A percentile compares a stretch with the other conserved stretches of the same genome.
Evolutionary conservation across 1,284 basidiomycete species (phyloP).

Genomic region (Trametes versicolor): DNA sequence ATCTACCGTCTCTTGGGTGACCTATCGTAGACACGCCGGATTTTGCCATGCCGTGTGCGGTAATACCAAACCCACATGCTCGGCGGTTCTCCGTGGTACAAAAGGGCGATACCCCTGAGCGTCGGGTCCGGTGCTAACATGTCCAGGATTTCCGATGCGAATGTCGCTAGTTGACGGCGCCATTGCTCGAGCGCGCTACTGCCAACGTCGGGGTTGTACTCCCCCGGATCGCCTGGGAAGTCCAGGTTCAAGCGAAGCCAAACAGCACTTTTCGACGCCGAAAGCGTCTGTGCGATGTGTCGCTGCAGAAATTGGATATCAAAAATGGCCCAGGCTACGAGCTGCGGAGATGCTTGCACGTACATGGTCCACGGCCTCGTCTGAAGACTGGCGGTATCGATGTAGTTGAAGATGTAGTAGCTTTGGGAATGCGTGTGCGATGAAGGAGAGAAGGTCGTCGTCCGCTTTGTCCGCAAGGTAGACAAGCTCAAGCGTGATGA

Average conservation of each 20-base stretch:
- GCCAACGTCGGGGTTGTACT: neutral
- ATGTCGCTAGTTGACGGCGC: neutral
- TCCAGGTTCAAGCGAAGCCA: slow-evolving; percentile 2
- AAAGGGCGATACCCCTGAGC: neutral
- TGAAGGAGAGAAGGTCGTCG: slow-evolving; percentile 1
- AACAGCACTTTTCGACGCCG: neutral
- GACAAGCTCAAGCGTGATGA: slow-evolving; percentile 27
- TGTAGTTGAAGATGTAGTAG: slow-evolving; percentile 12
- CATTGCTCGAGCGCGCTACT: neutral
- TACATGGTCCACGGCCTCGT: neutral
- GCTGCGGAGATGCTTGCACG: neutral
- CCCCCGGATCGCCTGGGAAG: neutral
- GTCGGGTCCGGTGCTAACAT: neutral
- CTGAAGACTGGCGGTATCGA: slow-evolving; percentile 5
- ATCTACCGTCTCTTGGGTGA: too few species aligned
- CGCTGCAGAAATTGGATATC: neutral
- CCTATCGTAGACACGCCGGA: too few species aligned
- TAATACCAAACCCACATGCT: neutral
- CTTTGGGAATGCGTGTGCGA: neutral
- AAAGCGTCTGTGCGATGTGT: neutral
- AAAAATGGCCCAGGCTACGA: neutral
- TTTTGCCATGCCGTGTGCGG: neutral
- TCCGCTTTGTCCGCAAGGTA: slow-evolving; percentile 10
- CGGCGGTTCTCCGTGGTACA: slow-evolving; percentile 1
- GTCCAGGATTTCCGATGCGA: slow-evolving; percentile 1